Conservation (phyloP, 306 rosid species). For the Gynostemma pentaphyllum region DNA sequence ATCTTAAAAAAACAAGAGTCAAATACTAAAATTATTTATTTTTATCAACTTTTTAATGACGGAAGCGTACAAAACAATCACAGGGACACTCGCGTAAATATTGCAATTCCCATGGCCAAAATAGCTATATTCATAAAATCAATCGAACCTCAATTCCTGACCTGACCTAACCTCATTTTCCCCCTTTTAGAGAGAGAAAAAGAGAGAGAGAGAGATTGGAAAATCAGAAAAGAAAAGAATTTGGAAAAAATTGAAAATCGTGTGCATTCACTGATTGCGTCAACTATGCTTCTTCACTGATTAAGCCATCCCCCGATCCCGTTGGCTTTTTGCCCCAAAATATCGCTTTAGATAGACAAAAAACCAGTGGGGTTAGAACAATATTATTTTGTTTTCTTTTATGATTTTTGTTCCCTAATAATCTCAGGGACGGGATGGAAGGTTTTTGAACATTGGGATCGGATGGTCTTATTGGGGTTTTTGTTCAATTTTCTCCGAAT, state of each 20-base stretch:
- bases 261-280: constrained; percentile 12
- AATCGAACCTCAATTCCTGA: not conserved
- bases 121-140: not conserved
- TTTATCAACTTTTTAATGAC: too few relatives aligned
- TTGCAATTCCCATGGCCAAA: not conserved
- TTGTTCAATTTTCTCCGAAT: constrained; percentile 31
- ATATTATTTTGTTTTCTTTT: not conserved
- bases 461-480: constrained; percentile 45
- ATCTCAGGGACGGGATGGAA: not conserved
- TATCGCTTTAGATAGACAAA: constrained; percentile 1
- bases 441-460: constrained; percentile 81
- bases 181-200: constrained; percentile 9
- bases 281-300: constrained; percentile 13
- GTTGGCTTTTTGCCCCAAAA: constrained; percentile 9
- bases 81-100: not conserved
- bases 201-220: constrained; percentile 12
- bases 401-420: not conserved
- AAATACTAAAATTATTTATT: too few relatives aligned
- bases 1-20: too few relatives aligned
- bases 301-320: constrained; percentile 10
- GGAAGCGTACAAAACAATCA: not conserved
- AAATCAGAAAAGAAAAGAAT: not conserved
- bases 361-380: not conserved
- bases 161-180: not conserved
- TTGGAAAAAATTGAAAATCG: constrained; percentile 3